phyloP scores from a whole-genome alignment of 2,329 filamentous ascomycete genomes.

The Dendryphion nanum region DNA sequence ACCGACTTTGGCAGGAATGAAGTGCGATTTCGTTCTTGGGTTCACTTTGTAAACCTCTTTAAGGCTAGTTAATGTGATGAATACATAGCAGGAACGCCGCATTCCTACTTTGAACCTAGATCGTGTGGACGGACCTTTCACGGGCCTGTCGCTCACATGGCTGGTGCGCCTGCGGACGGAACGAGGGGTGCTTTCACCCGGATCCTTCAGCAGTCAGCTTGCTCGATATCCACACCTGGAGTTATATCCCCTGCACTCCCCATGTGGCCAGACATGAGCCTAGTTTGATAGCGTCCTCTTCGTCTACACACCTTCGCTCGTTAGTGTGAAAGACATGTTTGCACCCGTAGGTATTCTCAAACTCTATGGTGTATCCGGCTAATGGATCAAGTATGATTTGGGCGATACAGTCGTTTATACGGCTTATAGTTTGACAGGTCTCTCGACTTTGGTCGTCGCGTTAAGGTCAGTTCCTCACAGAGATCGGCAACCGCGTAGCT shows the following conservation, averaged over 20 bases:
- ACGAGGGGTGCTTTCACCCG: slow-evolving; percentile 7
- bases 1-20: too few species aligned
- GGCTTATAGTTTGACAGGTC: slow-evolving; percentile 17
- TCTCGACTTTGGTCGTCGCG: slow-evolving; percentile 20
- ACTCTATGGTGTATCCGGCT: not conserved
- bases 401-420: slow-evolving; percentile 6
- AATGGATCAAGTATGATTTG: not conserved
- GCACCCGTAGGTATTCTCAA: too few species aligned
- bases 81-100: too few species aligned
- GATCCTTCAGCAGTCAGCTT: slow-evolving; percentile 7
- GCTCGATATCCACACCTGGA: slow-evolving; percentile 3
- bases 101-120: too few species aligned
- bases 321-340: too few species aligned
- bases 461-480: slow-evolving; percentile 10
- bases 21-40: too few species aligned
- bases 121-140: too few species aligned
- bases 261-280: not conserved
- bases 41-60: too few species aligned
- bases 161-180: not conserved
- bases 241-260: slow-evolving; percentile 9
- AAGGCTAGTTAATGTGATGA: too few species aligned
- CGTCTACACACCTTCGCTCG: too few species aligned
- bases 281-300: too few species aligned
- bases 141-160: too few species aligned
- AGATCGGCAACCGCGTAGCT: not conserved